Base-by-base conservation (phyloP, 2,329 filamentous ascomycete species). In the Trichoderma atroviride region DNA sequence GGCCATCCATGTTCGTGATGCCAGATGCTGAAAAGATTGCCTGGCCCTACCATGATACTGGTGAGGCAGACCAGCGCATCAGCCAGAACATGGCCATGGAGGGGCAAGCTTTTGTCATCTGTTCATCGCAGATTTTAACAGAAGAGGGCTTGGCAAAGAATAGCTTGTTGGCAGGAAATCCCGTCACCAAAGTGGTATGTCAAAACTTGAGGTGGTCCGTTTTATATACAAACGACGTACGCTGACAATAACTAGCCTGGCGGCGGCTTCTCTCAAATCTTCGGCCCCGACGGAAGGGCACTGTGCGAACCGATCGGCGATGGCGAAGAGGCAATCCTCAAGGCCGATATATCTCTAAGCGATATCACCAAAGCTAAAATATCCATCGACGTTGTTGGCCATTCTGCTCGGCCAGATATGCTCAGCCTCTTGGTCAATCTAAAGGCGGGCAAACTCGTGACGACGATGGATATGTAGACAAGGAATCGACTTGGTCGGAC, bases 361-460 rank as follows among this genome's bases (percentile, higher is more conserved):
- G 81, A 87, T 76, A 82, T 81, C 29, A 81, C 86, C 69, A 79
- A 87, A 22, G 81, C 82, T 69, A 87, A 66, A 9, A 58, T 58
- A 16, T 50, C 27, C 37, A 1, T 66, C 10, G 63, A 58, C 19
- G 53, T 66, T 14, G 63, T 29, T 6, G 85, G 85, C 0, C 85
- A 87, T 74, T 87, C 86, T 75, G 86, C 86, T 84, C 81, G 85
- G 7, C 84, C 85, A 0, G 85, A 87, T 63, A 76, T 87, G 24
- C 84, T 87, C 62, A 82, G 85, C 5, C 78, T 87, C 13, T 77
- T 87, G 2, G 84, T 87, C 2, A 85, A 87, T 65, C 84, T 73
- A 65, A 72, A 70, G 16, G 53, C 50, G 40, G 37, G 33, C 33
- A 58, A 66, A 14, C n/a, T 50, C 22, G 63, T 66, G 40, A 66